These are phyloP conservation scores for Trypanosoma conorhini DNA, from an alignment of 208 protist species.

Conservation along the genomic window DNA sequence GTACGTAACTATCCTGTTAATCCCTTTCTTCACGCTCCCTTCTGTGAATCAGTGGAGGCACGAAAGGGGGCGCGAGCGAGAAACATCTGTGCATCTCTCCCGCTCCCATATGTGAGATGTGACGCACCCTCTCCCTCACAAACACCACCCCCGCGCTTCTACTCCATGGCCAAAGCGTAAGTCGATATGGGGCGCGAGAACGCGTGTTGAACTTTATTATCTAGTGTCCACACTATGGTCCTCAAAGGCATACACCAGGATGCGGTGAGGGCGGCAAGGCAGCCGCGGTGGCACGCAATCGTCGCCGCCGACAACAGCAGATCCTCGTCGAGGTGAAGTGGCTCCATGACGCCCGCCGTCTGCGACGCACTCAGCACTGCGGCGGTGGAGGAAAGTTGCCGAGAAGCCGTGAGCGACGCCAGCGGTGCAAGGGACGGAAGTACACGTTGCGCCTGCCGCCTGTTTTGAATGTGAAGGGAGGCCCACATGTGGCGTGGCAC, in stretches of 20 bases:
- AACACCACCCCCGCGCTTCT: neutral
- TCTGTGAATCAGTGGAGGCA: neutral
- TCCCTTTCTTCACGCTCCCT: neutral
- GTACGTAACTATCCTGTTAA: neutral
- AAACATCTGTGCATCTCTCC: neutral
- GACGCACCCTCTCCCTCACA: neutral
- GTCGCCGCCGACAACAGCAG: neutral
- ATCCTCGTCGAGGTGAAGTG: neutral
- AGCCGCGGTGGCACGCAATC: neutral
- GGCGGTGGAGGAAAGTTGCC: neutral
- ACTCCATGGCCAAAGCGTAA: neutral
- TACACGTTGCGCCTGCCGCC: conserved; percentile 51
- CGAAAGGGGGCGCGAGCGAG: neutral
- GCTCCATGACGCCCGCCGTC: neutral
- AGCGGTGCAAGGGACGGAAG: conserved; percentile 65
- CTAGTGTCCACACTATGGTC: conserved; percentile 32
- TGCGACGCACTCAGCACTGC: conserved; percentile 3
- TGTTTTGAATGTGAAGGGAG: conserved; percentile 67
- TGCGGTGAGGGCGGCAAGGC: neutral
- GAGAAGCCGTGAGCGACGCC: conserved; percentile 18
- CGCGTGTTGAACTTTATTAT: conserved; percentile 23
- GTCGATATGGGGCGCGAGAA: neutral
- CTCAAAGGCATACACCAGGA: conserved; percentile 25
- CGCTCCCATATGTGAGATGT: neutral
- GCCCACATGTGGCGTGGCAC: conserved; percentile 73